A percentile compares a stretch with the other conserved stretches of the same genome.
These are phyloP conservation scores for Teratosphaeria destructans DNA, from an alignment of 2,329 filamentous ascomycete genomes.

Conservation along the genomic window DNA sequence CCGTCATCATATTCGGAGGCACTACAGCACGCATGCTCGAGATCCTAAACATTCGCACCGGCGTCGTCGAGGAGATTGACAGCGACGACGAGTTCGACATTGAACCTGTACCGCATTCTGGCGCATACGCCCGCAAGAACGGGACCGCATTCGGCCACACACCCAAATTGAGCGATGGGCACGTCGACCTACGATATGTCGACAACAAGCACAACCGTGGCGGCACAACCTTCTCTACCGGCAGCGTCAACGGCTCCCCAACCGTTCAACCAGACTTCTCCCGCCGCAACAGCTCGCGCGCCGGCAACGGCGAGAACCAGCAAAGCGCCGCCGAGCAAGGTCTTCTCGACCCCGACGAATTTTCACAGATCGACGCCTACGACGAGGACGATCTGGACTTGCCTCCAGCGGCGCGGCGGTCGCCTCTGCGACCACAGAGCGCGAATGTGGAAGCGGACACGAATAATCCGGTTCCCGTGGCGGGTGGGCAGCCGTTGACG, in stretches of 20 bases:
- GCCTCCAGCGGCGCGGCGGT: slow-evolving; percentile 45
- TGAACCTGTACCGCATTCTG: slow-evolving; percentile 56
- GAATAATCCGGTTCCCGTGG: slow-evolving; percentile 29
- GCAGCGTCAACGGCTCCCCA: slow-evolving; percentile 43
- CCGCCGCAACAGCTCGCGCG: slow-evolving; percentile 43
- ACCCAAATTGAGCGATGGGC: slow-evolving; percentile 42
- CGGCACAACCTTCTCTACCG: slow-evolving; percentile 50
- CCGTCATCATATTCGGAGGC: slow-evolving; percentile 96
- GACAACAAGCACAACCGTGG: slow-evolving; percentile 24
- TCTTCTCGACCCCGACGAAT: slow-evolving; percentile 39
- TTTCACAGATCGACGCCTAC: slow-evolving; percentile 35
- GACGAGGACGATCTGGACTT: slow-evolving; percentile 50
- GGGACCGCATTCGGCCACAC: slow-evolving; percentile 68
- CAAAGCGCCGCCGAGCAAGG: slow-evolving; percentile 41
- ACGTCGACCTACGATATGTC: slow-evolving; percentile 21
- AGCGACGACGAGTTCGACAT: slow-evolving; percentile 99
- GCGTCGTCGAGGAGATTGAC: slow-evolving; percentile 92
- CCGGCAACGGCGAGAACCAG: slow-evolving; percentile 27
- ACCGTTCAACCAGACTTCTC: slow-evolving; percentile 30
- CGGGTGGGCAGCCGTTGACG: slow-evolving; percentile 40
- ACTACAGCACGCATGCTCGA: slow-evolving; percentile 97
- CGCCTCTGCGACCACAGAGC: slow-evolving; percentile 27
- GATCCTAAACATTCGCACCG: slow-evolving; percentile 90
- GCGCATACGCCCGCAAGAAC: slow-evolving; percentile 70
- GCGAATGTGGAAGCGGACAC: slow-evolving; percentile 7